A percentile compares a stretch with the other conserved stretches of the same genome.
These are phyloP conservation scores for Mucor plumbeus DNA, from an alignment of 371 early-diverging fungal genomes.

Conservation along the genomic window DNA sequence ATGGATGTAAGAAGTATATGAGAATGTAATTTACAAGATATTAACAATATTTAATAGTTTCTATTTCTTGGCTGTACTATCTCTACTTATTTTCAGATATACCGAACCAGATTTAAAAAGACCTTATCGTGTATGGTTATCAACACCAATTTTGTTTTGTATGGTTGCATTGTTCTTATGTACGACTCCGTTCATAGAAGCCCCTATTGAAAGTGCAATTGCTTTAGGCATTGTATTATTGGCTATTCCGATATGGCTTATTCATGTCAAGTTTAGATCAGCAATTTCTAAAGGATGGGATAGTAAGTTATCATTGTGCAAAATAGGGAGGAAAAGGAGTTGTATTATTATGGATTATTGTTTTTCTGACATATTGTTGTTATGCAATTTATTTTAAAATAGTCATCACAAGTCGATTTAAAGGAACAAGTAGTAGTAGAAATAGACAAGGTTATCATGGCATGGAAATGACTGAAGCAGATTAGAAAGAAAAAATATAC, in stretches of 20 bases:
- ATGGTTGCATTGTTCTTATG: slow-evolving; percentile 64
- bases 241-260: slow-evolving; percentile 57
- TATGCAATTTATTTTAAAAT: not conserved
- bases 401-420: slow-evolving; percentile 27
- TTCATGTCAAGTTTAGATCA: slow-evolving; percentile 48
- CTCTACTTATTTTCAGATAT: slow-evolving; percentile 60
- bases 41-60: slow-evolving; percentile 26
- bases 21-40: not conserved
- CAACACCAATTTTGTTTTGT: slow-evolving; percentile 65
- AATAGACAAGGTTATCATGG: slow-evolving; percentile 44
- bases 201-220: slow-evolving; percentile 61
- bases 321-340: slow-evolving; percentile 4
- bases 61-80: slow-evolving; percentile 58
- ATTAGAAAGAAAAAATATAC: slow-evolving; percentile 6
- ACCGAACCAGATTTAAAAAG: slow-evolving; percentile 66
- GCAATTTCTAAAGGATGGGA: slow-evolving; percentile 31
- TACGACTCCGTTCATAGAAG: slow-evolving; percentile 65
- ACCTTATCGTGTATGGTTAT: slow-evolving; percentile 66
- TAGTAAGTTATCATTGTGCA: slow-evolving; percentile 26
- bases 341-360: not conserved
- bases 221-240: slow-evolving; percentile 47
- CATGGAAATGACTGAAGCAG: slow-evolving; percentile 47
- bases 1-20: slow-evolving; percentile 62
- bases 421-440: slow-evolving; percentile 3
- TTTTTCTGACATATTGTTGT: not conserved